Conservation (phyloP, 2,329 filamentous ascomycete species). For the Mariannaea elegans region DNA sequence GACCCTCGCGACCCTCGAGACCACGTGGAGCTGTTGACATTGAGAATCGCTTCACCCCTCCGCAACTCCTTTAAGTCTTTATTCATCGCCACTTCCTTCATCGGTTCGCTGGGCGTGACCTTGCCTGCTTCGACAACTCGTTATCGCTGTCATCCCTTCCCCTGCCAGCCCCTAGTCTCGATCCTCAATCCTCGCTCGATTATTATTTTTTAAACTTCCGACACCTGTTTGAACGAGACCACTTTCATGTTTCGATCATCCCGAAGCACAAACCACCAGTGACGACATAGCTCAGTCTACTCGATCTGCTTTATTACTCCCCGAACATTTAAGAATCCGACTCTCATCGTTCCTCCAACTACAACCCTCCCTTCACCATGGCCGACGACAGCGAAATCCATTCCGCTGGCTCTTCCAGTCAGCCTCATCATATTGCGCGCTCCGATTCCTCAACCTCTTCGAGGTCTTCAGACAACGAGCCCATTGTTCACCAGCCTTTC, state of each 20-base stretch:
- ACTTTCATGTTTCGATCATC: slow-evolving; percentile 23
- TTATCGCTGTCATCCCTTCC: slow-evolving; percentile 7
- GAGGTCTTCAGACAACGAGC: slow-evolving; percentile 47
- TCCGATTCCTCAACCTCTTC: slow-evolving; percentile 49
- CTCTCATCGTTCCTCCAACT: background rate
- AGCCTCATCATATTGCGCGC: slow-evolving; percentile 47
- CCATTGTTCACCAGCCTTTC: slow-evolving; percentile 59
- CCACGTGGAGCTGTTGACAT: slow-evolving; percentile 35
- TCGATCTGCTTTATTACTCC: background rate
- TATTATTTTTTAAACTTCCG: background rate
- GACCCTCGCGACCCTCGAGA: slow-evolving; percentile 31
- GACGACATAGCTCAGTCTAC: slow-evolving; percentile 15
- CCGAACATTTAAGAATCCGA: background rate
- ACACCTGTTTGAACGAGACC: slow-evolving; percentile 7
- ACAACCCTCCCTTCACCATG: slow-evolving; percentile 23
- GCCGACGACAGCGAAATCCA: slow-evolving; percentile 37
- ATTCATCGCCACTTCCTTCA: slow-evolving; percentile 9
- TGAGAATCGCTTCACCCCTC: slow-evolving; percentile 30
- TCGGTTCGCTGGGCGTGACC: slow-evolving; percentile 22
- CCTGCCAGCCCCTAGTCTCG: background rate
- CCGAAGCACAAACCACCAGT: slow-evolving; percentile 16
- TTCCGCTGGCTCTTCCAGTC: slow-evolving; percentile 35
- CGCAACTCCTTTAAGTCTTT: slow-evolving; percentile 20
- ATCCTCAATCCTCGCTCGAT: background rate
- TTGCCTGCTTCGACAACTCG: slow-evolving; percentile 11